Base-by-base conservation (phyloP, 1,284 basidiomycete species). In the Tranzscheliella williamsii region DNA sequence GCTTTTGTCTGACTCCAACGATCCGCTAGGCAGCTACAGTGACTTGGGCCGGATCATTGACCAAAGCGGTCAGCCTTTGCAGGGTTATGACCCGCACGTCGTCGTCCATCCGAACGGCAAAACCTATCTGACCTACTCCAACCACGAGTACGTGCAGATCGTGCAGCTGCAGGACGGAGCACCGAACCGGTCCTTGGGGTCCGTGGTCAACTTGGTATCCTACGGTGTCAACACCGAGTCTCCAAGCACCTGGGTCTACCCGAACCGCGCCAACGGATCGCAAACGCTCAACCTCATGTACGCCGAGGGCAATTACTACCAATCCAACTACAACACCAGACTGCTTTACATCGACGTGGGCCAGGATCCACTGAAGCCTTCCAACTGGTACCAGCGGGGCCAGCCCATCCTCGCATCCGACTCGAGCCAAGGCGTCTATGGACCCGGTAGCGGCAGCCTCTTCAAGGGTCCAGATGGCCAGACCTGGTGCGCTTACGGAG, bases 201-300 rank as follows among this genome's bases (percentile, higher is more conserved):
- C 42, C 4, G 33, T 60, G 7, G 36, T 38, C 32, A 32, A 51
- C 20, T 41, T 63, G 30, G 40, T 57, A 22, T 52, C 53, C 24
- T 56, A 57, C 33, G 60, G 49, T 18, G 48, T 63, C 41, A 63
- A 63, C 23, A 57, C 53, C 7, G 60, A 63, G 34, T 36, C 60
- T 2, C 54, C 60, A 12, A 45, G 43, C n/a, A 57, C 41, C 15
- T 52, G 52, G 48, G 42, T 62, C 39, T 54, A 43, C 23, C 39
- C 37, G 8, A 62, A 62, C 38, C 42, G 34, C 12, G 13, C 24
- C 16, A 56, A 41, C 31, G 39, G 57, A 20, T 49, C 47, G 12
- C 38, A 38, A 0, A 63, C 60, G 4, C 49, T 63, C 44, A 63
- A 63, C 35, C 37, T 63, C 13, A 48, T 52, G 44, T 63, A 57